Conservation (phyloP, 345 rosid species). For the Dipteronia dyeriana region DNA sequence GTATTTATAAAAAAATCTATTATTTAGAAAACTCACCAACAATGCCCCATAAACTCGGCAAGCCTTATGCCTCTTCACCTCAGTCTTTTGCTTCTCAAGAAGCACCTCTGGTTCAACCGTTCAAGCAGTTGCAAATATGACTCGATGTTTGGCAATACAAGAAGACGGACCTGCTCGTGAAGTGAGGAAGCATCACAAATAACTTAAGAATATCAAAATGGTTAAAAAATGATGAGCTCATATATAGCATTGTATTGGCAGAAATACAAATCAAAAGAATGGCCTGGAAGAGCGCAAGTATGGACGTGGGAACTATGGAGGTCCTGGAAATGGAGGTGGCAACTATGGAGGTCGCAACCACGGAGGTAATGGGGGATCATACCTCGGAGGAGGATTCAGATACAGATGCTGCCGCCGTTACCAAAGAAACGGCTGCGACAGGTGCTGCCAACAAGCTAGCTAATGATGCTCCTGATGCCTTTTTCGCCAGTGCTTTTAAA, state of each 20-base stretch:
- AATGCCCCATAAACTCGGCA: slow-evolving; percentile 92
- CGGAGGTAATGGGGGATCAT: too few species aligned
- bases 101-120: slow-evolving; percentile 90
- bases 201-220: slow-evolving; percentile 7
- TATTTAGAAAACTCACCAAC: slow-evolving; percentile 51
- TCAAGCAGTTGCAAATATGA: slow-evolving; percentile 79
- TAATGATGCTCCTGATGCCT: too few species aligned
- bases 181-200: slow-evolving; percentile 19
- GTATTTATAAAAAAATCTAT: slow-evolving; percentile 14
- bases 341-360: too few species aligned
- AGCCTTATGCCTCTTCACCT: slow-evolving; percentile 86
- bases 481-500: too few species aligned
- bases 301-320: too few species aligned
- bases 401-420: too few species aligned
- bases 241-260: not conserved
- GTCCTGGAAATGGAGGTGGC: too few species aligned
- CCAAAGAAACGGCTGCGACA: too few species aligned
- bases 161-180: slow-evolving; percentile 64
- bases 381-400: too few species aligned
- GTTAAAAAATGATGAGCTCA: not conserved
- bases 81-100: slow-evolving; percentile 83
- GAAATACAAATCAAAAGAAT: not conserved
- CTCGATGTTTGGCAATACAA: slow-evolving; percentile 75
- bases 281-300: too few species aligned
- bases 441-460: too few species aligned